phyloP scores from a whole-genome alignment of 2,329 filamentous ascomycete genomes.

The Periconia digitata region DNA sequence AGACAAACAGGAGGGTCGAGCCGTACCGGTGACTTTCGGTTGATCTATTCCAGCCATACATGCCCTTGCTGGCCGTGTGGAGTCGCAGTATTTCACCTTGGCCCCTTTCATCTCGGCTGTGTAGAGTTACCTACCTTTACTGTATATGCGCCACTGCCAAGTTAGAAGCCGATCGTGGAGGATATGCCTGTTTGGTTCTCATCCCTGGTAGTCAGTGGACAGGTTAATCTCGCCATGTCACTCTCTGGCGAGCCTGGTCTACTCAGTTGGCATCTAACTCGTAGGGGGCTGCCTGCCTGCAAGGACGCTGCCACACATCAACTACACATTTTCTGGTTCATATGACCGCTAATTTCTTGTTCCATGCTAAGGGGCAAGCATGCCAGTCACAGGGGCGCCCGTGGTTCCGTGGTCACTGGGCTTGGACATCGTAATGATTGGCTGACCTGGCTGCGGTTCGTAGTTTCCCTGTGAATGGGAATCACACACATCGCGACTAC shows the following conservation, averaged over 20 bases:
- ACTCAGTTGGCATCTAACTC: slow-evolving; percentile 3
- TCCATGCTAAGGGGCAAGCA: background rate
- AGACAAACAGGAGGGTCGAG: slow-evolving; percentile 23
- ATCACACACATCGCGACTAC: background rate
- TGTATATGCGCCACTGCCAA: slow-evolving; percentile 1
- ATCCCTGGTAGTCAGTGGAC: background rate
- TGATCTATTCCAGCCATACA: slow-evolving; percentile 23
- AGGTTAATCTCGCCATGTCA: background rate
- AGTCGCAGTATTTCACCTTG: background rate
- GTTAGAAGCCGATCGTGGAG: background rate
- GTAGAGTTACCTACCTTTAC: background rate
- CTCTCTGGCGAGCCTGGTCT: no score
- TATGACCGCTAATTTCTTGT: slow-evolving; percentile 2
- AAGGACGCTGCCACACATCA: background rate
- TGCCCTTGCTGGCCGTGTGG: slow-evolving; percentile 2
- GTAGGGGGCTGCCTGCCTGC: background rate
- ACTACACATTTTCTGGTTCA: background rate
- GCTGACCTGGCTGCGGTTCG: background rate
- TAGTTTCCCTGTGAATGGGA: background rate
- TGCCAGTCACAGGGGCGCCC: background rate
- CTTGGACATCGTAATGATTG: background rate
- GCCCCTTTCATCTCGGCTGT: slow-evolving; percentile 2
- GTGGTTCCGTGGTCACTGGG: background rate
- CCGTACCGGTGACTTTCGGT: slow-evolving; percentile 34
- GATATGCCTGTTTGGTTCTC: background rate